Conservation (phyloP, 2,329 filamentous ascomycete genomes). For the Fusarium luffae region DNA sequence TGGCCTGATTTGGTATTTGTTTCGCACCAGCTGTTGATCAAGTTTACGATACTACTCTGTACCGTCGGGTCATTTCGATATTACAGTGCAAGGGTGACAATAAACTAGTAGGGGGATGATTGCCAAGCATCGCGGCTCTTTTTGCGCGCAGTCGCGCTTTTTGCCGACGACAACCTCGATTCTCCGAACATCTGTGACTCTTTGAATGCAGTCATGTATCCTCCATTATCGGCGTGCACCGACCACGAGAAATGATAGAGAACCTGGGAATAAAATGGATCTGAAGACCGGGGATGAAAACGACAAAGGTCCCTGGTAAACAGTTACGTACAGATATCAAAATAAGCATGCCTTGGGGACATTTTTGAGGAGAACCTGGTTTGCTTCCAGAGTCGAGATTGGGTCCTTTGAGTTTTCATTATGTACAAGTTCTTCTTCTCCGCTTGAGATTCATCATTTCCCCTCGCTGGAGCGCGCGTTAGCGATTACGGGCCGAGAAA, state of each 20-base stretch:
- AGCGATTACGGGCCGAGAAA: conserved; percentile 14
- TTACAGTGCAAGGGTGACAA: neutral
- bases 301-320: neutral
- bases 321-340: conserved; percentile 25
- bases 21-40: neutral
- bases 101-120: neutral
- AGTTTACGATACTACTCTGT: neutral
- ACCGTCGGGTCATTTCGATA: conserved; percentile 12
- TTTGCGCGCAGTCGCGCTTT: neutral
- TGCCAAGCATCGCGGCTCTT: conserved; percentile 22
- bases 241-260: neutral
- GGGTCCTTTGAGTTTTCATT: conserved; percentile 20
- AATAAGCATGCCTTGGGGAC: conserved; percentile 34
- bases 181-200: conserved; percentile 22
- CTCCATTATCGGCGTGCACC: conserved; percentile 24
- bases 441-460: conserved; percentile 14
- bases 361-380: conserved; percentile 35
- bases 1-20: conserved; percentile 14
- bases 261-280: conserved; percentile 6
- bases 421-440: conserved; percentile 23
- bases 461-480: neutral
- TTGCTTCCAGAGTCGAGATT: neutral
- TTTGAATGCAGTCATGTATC: conserved; percentile 9
- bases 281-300: neutral
- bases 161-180: conserved; percentile 29